Conservation (phyloP, 805 yeast species). For the Wickerhamomyces xylosicus region DNA sequence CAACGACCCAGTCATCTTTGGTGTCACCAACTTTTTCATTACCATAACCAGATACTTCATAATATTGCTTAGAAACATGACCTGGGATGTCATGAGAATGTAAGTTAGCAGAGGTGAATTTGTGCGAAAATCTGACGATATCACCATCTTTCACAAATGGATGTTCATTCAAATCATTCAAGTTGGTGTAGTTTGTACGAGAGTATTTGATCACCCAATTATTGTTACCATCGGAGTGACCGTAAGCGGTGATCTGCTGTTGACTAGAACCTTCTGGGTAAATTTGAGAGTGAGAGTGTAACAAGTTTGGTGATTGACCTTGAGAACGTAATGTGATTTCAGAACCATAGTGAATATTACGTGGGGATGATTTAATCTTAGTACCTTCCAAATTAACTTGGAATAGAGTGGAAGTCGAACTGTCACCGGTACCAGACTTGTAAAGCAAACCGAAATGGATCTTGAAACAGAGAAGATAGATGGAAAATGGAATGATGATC, state of each 20-base stretch:
- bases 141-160: slow-evolving; percentile 46
- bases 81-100: slow-evolving; percentile 79
- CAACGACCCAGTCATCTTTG: slow-evolving; percentile 87
- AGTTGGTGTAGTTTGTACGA: slow-evolving; percentile 24
- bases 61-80: slow-evolving; percentile 53
- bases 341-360: slow-evolving; percentile 54
- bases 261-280: slow-evolving; percentile 91
- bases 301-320: slow-evolving; percentile 62
- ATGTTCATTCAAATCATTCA: slow-evolving; percentile 2
- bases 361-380: slow-evolving; percentile 54
- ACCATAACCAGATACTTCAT: slow-evolving; percentile 88
- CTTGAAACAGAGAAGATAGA: slow-evolving; percentile 68
- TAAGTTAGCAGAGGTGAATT: slow-evolving; percentile 58
- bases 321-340: slow-evolving; percentile 42
- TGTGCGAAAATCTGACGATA: slow-evolving; percentile 63
- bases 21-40: slow-evolving; percentile 58
- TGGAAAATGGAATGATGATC: slow-evolving; percentile 58
- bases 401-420: slow-evolving; percentile 79
- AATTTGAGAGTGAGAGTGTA: slow-evolving; percentile 80
- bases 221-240: slow-evolving; percentile 81
- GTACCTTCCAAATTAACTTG: slow-evolving; percentile 77
- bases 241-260: slow-evolving; percentile 91
- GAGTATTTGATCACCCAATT: slow-evolving; percentile 64
- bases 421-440: slow-evolving; percentile 88
- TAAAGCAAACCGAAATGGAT: slow-evolving; percentile 69